Evolutionary conservation across 2,329 filamentous ascomycete genomes (phyloP), one percentile per base, ranked within the genome.

Genomic region (Cryoendolithus antarcticus): DNA sequence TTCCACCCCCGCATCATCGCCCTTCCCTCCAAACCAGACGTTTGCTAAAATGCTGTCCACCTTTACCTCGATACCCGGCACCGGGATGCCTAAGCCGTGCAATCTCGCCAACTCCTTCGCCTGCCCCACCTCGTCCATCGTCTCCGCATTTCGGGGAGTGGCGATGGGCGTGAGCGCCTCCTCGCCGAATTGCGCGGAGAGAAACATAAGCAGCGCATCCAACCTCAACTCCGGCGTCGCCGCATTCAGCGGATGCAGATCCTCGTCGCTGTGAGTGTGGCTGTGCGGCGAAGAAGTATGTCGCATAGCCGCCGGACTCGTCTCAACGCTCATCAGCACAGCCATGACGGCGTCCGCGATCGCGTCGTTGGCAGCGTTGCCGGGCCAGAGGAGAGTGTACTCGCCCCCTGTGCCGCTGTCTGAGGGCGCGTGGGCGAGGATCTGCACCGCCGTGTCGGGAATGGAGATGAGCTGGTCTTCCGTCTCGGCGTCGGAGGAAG

Each of bases 291-390:
- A 35, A 28, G 48, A 64, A 72, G 63, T 70, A 83, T 86, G 83
- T 63, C 91, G 93, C 37, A 98, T 89, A 9, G 91, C 89, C 9
- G 91, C 91, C 4, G 89, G 91, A 39, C 84, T 93, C 61, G 82
- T 93, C 63, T 98, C 91, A 13, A 94, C 84, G 0, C 83, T 88
- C 51, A 94, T 78, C 8, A 98, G 71, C 3, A 95, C 86, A 1
- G 86, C 86, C 71, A 96, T 85, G 40, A 96, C 82, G 10, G 91
- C 86, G 62, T 98, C 91, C n/a, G 91, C 91, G 54, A 98, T 93
- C 44, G 86, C 85, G 56, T 98, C 91, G 59, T 96, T 98, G 55
- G 95, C 80, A 66, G 94, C 83, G 58, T 96, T 98, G 42, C 88
- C 91, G 59, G 96, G 89, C 91, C 91, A 98, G 62, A 94, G 86